These are phyloP conservation scores for Wickerhamomyces silvicola DNA, from an alignment of 805 yeast genomes.

Conservation along the genomic window DNA sequence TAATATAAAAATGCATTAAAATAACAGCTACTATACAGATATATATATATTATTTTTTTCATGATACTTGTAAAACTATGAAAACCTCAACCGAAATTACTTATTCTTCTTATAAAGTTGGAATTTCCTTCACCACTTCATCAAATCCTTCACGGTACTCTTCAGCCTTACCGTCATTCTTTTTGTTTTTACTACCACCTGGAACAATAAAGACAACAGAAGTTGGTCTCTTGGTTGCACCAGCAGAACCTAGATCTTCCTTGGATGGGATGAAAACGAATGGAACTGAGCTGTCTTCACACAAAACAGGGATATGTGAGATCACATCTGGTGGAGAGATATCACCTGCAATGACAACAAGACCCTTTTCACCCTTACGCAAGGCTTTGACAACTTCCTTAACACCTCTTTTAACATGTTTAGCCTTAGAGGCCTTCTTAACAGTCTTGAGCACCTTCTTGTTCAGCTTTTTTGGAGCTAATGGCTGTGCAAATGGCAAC, in stretches of 20 bases:
- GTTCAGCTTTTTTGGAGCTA: slow-evolving; percentile 93
- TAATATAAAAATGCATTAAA: not conserved
- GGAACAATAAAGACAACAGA: slow-evolving; percentile 97
- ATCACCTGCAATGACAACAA: slow-evolving; percentile 95
- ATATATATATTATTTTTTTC: slow-evolving; percentile 1
- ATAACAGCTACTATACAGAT: slow-evolving; percentile 5
- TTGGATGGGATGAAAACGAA: slow-evolving; percentile 92
- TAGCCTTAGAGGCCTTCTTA: slow-evolving; percentile 96
- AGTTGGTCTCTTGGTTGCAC: slow-evolving; percentile 98
- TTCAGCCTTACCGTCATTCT: slow-evolving; percentile 58
- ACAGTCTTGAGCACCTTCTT: slow-evolving; percentile 93
- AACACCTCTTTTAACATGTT: slow-evolving; percentile 97
- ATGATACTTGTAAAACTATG: not conserved
- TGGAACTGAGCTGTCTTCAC: slow-evolving; percentile 92
- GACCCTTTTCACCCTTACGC: slow-evolving; percentile 96
- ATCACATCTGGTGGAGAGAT: slow-evolving; percentile 96
- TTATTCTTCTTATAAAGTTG: slow-evolving; percentile 16
- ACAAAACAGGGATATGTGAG: slow-evolving; percentile 93
- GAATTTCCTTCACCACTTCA: slow-evolving; percentile 90
- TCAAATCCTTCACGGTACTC: slow-evolving; percentile 91
- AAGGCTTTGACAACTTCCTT: slow-evolving; percentile 97
- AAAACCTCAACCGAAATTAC: not conserved
- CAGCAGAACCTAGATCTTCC: slow-evolving; percentile 97
- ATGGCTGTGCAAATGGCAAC: slow-evolving; percentile 87
- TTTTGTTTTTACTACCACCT: slow-evolving; percentile 83